Base-by-base conservation (phyloP, 192 early-diverging fungal genomes). In the Linnemannia zychae region DNA sequence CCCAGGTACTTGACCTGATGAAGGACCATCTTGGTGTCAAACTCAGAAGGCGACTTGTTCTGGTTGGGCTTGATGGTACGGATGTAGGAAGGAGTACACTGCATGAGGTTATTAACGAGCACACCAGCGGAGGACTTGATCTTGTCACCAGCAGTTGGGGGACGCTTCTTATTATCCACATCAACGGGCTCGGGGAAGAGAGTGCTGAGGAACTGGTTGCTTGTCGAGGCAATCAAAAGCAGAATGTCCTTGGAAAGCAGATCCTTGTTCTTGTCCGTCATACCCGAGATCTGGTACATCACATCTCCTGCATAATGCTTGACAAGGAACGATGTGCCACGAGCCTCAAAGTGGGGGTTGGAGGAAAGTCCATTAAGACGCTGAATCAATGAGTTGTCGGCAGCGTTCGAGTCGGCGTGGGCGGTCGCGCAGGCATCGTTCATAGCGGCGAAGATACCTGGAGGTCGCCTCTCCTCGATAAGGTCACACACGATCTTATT, bases 251-350 rank as follows among this genome's bases (percentile, higher is more conserved):
- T 97, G 85, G 96, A 90, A 49, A 99, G 91, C 63, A 96, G 92
- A 83, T 99, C 99, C 88, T 99, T 99, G 89, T 99, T 99, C 83
- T 98, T 97, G 87, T 99, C 99, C 0, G 96, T 97, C 94, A 99
- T 99, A 4, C 98, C 97, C 24, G 94, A 92, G 52, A 95, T 92
- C 77, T 92, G 92, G 87, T 99, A 99, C 47, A 94, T 94, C 40
- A 99, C 99, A 86, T 96, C 94, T 67, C 99, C 99, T 40, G 99
- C 99, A 86, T 99, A 99, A 89, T 99, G 99, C 83, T 95, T 93
- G 74, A 99, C 89, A 20, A 95, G 87, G 86, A 99, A 98, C 57
- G 91, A 93, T 38, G 90, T 89, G 40, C 94, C 92, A 71, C 90
- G 91, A 13, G 91, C 91, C 81, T 93, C 92, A 87, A 96, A 95